phyloP scores from a whole-genome alignment of 176 grass and related monocot species.

The barley (Hordeum vulgare) region DNA sequence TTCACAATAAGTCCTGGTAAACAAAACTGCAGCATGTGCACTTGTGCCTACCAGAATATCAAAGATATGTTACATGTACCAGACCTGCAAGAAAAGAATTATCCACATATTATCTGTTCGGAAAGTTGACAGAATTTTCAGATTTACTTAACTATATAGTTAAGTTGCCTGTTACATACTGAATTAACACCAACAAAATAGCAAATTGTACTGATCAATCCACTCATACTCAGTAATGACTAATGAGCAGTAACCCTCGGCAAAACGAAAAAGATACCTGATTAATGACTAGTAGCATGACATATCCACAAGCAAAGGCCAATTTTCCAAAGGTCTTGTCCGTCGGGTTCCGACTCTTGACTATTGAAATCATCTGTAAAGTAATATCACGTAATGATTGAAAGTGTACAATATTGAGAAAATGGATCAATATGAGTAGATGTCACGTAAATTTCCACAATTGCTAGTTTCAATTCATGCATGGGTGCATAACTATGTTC shows the following conservation, averaged over 20 bases:
- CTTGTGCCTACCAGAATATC: neutral
- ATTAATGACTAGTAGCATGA: slow-evolving; percentile 37
- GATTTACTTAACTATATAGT: neutral
- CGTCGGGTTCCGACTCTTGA: slow-evolving; percentile 45
- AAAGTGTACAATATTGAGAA: slow-evolving; percentile 12
- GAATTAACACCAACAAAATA: neutral
- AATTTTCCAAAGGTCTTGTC: slow-evolving; percentile 45
- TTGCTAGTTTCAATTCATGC: neutral
- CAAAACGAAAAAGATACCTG: slow-evolving; percentile 29
- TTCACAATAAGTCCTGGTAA: neutral
- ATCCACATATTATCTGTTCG: too few species aligned
- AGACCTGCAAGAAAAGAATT: neutral
- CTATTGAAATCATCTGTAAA: slow-evolving; percentile 50
- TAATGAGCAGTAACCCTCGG: neutral
- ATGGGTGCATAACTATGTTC: neutral
- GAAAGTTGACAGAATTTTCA: neutral
- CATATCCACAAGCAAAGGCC: slow-evolving; percentile 53
- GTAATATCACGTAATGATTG: neutral
- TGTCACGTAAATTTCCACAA: neutral
- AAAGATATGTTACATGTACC: neutral
- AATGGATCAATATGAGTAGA: neutral
- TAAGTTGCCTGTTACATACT: neutral
- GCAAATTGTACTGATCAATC: neutral
- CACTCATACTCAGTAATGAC: neutral
- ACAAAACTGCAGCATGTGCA: neutral